Percentiles rank a stretch among this genome's conserved stretches.
Evolutionary conservation across 1,284 basidiomycete species (phyloP).

Genomic region (Porphyrellus sp.): DNA sequence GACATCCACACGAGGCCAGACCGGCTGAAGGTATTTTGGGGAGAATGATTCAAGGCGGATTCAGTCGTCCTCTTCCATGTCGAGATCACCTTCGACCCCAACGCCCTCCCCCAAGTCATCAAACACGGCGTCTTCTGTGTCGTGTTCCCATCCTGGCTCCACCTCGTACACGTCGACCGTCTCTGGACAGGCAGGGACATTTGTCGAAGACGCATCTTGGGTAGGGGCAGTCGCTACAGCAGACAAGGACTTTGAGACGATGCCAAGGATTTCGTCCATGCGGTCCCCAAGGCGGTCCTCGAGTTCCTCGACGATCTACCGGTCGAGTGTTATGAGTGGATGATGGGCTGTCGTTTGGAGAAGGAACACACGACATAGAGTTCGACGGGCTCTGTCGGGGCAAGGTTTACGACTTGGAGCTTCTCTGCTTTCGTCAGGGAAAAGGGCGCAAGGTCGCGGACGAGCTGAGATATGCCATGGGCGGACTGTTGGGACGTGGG

Average conservation of each 20-base stretch:
- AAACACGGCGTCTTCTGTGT: constrained; percentile 47
- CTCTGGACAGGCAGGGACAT: constrained; percentile 11
- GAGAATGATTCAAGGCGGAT: too few relatives aligned
- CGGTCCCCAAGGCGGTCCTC: constrained; percentile 75
- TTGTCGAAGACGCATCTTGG: constrained; percentile 4
- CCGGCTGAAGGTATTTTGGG: too few relatives aligned
- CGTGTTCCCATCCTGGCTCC: constrained; percentile 35
- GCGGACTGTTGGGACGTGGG: constrained; percentile 68
- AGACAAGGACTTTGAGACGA: constrained; percentile 54
- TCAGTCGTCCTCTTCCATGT: constrained; percentile 61
- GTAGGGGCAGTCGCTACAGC: constrained; percentile 16
- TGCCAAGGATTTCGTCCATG: constrained; percentile 66
- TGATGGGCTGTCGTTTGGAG: neutral
- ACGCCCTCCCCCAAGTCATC: constrained; percentile 66
- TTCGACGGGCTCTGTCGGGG: constrained; percentile 79
- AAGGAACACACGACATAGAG: constrained; percentile 80
- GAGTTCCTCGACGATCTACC: constrained; percentile 85
- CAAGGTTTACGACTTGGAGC: constrained; percentile 86
- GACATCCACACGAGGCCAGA: neutral
- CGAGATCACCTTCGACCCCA: constrained; percentile 70
- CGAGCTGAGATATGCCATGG: constrained; percentile 63
- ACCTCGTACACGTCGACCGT: constrained; percentile 24
- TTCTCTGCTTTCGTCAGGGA: constrained; percentile 88
- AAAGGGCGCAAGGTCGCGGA: constrained; percentile 63
- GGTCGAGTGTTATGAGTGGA: constrained; percentile 1